phyloP scores from a whole-genome alignment of 345 rosid genomes.

The Salix dunnii region DNA sequence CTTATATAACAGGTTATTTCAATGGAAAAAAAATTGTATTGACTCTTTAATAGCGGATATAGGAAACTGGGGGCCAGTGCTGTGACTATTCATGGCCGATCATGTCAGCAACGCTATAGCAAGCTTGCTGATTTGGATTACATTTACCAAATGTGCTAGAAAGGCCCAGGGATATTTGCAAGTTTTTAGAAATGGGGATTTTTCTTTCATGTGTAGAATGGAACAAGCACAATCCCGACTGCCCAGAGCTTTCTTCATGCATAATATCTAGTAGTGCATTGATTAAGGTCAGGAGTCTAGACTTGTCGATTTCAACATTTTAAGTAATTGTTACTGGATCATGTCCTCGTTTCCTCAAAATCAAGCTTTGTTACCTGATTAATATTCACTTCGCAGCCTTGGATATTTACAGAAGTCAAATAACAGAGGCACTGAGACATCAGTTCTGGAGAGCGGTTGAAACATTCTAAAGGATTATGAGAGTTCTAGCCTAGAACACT shows the following conservation, averaged over 20 bases:
- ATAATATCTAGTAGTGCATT: slow-evolving; percentile 97
- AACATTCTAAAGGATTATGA: slow-evolving; percentile 79
- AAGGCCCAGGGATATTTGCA: slow-evolving; percentile 60
- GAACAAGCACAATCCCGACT: slow-evolving; percentile 70
- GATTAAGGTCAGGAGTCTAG: slow-evolving; percentile 49
- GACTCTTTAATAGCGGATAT: slow-evolving; percentile 75
- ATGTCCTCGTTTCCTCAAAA: neutral
- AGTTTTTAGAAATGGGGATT: slow-evolving; percentile 89
- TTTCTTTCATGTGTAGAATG: slow-evolving; percentile 74
- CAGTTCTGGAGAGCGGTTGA: slow-evolving; percentile 70
- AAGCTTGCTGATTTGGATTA: slow-evolving; percentile 95
- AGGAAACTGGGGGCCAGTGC: slow-evolving; percentile 86
- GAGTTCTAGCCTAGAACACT: slow-evolving; percentile 79
- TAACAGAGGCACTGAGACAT: slow-evolving; percentile 98
- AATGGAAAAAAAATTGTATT: slow-evolving; percentile 68
- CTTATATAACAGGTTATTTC: slow-evolving; percentile 59
- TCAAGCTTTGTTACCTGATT: neutral
- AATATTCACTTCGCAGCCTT: slow-evolving; percentile 58
- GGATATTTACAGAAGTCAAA: slow-evolving; percentile 96
- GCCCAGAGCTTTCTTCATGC: slow-evolving; percentile 72
- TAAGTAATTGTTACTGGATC: neutral
- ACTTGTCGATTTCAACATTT: neutral
- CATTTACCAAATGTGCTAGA: slow-evolving; percentile 56
- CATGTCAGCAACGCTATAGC: slow-evolving; percentile 92
- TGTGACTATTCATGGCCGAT: slow-evolving; percentile 82